Base-by-base conservation (phyloP, 768 basidiomycete species). In the Lepiota brunneoincarnata region DNA sequence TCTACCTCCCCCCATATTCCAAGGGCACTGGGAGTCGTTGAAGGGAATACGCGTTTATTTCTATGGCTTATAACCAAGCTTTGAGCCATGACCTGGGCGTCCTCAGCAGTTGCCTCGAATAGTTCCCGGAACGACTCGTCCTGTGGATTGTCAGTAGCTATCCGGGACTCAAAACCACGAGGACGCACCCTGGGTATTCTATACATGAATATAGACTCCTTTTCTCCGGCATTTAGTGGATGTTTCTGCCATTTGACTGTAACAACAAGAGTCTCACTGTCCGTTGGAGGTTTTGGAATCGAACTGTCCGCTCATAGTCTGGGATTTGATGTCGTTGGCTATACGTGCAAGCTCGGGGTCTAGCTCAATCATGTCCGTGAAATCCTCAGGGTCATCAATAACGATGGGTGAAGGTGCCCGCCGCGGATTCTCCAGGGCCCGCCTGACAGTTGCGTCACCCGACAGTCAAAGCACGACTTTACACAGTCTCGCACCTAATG, bases 1-100 rank as follows among this genome's bases (percentile, higher is more conserved):
- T 85, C 81, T 24, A 81, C 86, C 54, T 86, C 79, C 3, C 75
- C 76, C 84, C 87, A 89, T 14, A 91, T 79, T 12, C 74, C 75
- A 41, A 92, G 74, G 15, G 79, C 77, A 34, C 79, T 72, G 0
- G 90, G 89, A 0, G 85, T 86, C 2, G 83, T 81, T 12, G 86
- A 88, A 10, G 86, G 73, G 62, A 83, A 91, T 38, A 93, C 72
- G 2, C 82, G 85, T 49, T 77, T 81, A 36, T 81, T 77, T 24
- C 83, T 74, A 54, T 84, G 80, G 6, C 70, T 84, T 57, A 93
- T 70, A 26, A 90, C 72, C 1, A 93, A 69, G 51, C 77, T 77
- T 15, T 78, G 72, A 2, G 64, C 59, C 17, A 76, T 72, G 11
- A 89, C 72, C 17, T 66, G 66, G 1, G 80, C 83, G 34, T 83